Evolutionary conservation across 257 asterid genomes (phyloP).

Genomic region (Ilex asprella): DNA sequence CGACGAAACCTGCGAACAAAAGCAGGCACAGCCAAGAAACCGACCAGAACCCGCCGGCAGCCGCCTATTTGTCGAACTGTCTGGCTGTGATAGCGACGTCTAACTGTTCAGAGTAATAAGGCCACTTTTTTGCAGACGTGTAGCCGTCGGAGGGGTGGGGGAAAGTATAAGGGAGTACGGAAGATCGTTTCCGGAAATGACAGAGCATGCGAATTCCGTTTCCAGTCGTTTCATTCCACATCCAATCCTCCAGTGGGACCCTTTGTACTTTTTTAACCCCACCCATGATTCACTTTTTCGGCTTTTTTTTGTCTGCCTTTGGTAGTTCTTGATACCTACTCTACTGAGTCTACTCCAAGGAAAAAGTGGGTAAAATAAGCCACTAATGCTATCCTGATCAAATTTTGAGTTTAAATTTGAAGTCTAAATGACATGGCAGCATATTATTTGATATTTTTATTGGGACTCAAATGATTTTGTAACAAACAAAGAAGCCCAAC

Average conservation of each 20-base stretch:
- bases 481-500: too few relatives aligned
- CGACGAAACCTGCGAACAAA: constrained; percentile 16
- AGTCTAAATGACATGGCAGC: too few relatives aligned
- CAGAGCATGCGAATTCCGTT: constrained; percentile 57
- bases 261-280: not conserved
- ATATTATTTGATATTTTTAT: too few relatives aligned
- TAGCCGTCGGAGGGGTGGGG: not conserved
- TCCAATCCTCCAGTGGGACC: constrained; percentile 10
- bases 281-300: not conserved
- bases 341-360: too few relatives aligned
- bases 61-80: constrained; percentile 55
- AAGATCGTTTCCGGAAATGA: constrained; percentile 16
- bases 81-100: constrained; percentile 34
- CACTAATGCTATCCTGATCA: too few relatives aligned
- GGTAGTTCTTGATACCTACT: too few relatives aligned
- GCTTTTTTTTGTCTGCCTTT: too few relatives aligned
- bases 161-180: constrained; percentile 10
- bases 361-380: too few relatives aligned
- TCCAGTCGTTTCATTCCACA: constrained; percentile 24
- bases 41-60: constrained; percentile 44
- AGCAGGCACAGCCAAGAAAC: constrained; percentile 21
- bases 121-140: constrained; percentile 28
- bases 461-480: too few relatives aligned
- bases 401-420: too few relatives aligned
- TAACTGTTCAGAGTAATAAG: constrained; percentile 13